These are phyloP conservation scores for Heteromeles arbutifolia DNA, from an alignment of 306 rosid species.

Conservation along the genomic window DNA sequence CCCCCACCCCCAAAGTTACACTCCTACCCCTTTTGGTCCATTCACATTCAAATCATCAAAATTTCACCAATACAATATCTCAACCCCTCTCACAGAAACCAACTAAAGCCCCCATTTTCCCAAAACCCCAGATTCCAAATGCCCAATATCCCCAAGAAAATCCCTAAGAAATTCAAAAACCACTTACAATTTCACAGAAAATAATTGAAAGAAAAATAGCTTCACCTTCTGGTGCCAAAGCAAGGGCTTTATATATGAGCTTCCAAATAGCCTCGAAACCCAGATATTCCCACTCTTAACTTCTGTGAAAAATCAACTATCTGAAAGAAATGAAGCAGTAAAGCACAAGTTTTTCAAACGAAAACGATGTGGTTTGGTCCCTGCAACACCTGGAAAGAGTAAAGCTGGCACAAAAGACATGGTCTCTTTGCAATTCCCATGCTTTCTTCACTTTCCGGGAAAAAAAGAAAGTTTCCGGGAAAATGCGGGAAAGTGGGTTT, in stretches of 20 bases:
- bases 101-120: conserved; percentile 23
- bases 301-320: conserved; percentile 30
- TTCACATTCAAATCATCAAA: conserved; percentile 16
- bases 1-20: conserved; percentile 6
- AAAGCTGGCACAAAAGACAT: conserved; percentile 38
- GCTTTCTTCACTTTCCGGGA: conserved; percentile 14
- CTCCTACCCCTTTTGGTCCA: conserved; percentile 1
- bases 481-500: conserved; percentile 29
- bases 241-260: conserved; percentile 44
- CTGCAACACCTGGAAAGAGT: conserved; percentile 23
- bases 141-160: conserved; percentile 2
- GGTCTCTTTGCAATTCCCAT: conserved; percentile 24
- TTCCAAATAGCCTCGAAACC: conserved; percentile 35
- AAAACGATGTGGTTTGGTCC: conserved; percentile 17
- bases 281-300: conserved; percentile 43
- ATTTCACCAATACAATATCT: neutral
- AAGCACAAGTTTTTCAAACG: conserved; percentile 17
- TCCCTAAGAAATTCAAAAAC: conserved; percentile 13
- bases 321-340: neutral
- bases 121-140: conserved; percentile 23
- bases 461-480: conserved; percentile 25
- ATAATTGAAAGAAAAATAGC: conserved; percentile 17
- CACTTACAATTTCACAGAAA: conserved; percentile 14
- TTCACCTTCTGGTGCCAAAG: conserved; percentile 36
- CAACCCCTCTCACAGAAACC: conserved; percentile 17